Base-by-base conservation (phyloP, 306 rosid species). In the Heteromeles arbutifolia region DNA sequence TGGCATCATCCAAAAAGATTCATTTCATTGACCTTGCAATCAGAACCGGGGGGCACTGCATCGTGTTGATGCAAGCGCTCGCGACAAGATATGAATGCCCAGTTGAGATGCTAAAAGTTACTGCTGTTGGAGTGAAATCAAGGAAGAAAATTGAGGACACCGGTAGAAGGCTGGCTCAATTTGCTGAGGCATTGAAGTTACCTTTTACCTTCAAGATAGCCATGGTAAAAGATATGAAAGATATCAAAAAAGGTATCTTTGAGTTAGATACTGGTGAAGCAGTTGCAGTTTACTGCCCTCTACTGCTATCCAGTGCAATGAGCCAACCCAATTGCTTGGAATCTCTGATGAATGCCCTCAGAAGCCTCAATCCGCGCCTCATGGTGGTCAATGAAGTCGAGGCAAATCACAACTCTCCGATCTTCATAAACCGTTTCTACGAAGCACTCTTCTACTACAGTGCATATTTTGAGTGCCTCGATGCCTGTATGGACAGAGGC, bases 391-490 rank as follows among this genome's bases (percentile, higher is more conserved):
- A 62, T 2, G 92, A 91, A 72, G 44, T 81, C 22, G 96, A 88
- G 26, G 90, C 90, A 19, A 88, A 85, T 63, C 90, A 85, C 68
- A 87, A 88, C 25, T 85, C 92, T 1, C 82, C 54, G 4, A 77
- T 78, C 34, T 91, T 91, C 45, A 87, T 79, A 24, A 82, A 80
- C 52, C 85, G 90, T 57, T 91, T 91, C 82, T 71, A 68, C 9
- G 90, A 91, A 41, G 86, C 90, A 1, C 89, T 91, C 28, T 87
- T 88, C 81, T 87, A 48, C 79, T 85, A 69, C 66, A 79, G 88
- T 32, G 85, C 87, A 8, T 61, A 73, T 50, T 88, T 88, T 31
- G 96, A 91, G 48, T 84, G 88, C 76, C 13, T 88, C 0, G 88
- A 85, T 65, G 31, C 56, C 24, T 82, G 73, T 26, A 88, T 89